These are phyloP conservation scores for Scedosporium apiospermum DNA, from an alignment of 2,329 filamentous ascomycete species.

Conservation along the genomic window DNA sequence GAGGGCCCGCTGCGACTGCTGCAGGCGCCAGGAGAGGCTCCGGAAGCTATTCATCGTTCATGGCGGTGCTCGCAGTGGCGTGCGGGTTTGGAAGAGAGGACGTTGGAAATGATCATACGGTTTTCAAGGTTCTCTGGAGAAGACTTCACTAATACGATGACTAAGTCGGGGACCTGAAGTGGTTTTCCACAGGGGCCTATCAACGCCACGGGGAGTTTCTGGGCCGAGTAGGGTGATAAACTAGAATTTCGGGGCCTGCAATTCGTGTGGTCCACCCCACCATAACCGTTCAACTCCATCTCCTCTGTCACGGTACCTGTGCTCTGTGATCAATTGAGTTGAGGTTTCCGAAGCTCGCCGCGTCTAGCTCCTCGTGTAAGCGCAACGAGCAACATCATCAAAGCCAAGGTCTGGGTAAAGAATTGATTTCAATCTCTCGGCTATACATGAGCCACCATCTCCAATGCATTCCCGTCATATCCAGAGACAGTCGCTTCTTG, in stretches of 20 bases:
- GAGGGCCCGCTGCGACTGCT: slow-evolving; percentile 2
- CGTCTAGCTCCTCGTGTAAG: too few species aligned
- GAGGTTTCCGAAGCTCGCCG: too few species aligned
- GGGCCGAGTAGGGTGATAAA: too few species aligned
- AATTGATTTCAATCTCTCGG: too few species aligned
- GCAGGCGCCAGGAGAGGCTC: slow-evolving; percentile 7
- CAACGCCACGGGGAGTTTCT: too few species aligned
- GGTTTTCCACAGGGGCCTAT: neutral
- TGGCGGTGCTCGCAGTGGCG: neutral
- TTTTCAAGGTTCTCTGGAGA: neutral
- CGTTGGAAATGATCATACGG: neutral
- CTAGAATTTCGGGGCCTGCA: too few species aligned
- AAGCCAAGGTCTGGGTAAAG: too few species aligned
- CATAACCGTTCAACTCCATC: too few species aligned
- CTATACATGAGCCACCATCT: neutral
- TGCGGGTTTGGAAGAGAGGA: neutral
- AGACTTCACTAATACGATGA: neutral
- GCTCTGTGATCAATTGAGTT: too few species aligned
- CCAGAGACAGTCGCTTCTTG: neutral
- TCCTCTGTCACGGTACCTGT: too few species aligned
- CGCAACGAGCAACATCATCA: too few species aligned
- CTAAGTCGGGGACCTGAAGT: neutral
- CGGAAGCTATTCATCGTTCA: slow-evolving; percentile 10
- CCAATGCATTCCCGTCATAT: neutral
- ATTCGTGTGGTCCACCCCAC: too few species aligned